Evolutionary conservation across 768 basidiomycete genomes (phyloP).

Genomic region (Pleurotus tuoliensis): DNA sequence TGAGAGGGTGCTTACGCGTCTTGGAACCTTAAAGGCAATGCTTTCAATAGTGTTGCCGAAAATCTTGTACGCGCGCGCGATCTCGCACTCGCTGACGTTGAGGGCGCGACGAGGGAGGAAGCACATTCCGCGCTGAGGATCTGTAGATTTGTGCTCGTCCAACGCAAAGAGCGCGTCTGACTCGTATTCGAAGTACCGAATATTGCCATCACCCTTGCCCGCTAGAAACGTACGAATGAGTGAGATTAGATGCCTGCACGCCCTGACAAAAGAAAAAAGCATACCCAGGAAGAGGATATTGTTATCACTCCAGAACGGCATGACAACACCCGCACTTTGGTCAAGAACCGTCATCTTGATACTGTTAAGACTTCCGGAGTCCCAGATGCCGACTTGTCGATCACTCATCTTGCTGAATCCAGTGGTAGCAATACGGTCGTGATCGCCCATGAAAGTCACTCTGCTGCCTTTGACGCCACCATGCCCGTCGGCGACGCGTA

Average conservation of each 20-base stretch:
- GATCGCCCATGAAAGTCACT: slow-evolving; percentile 87
- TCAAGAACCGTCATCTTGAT: slow-evolving; percentile 80
- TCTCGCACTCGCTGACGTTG: slow-evolving; percentile 89
- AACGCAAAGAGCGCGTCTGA: slow-evolving; percentile 73
- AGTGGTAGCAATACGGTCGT: slow-evolving; percentile 87
- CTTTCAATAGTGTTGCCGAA: slow-evolving; percentile 74
- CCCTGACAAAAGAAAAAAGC: slow-evolving; percentile 15
- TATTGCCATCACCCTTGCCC: slow-evolving; percentile 96
- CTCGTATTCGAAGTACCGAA: slow-evolving; percentile 97
- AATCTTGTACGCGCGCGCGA: slow-evolving; percentile 92
- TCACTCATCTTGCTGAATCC: slow-evolving; percentile 98
- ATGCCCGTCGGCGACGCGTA: slow-evolving; percentile 82
- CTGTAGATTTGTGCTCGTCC: slow-evolving; percentile 82
- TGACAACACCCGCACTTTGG: slow-evolving; percentile 88
- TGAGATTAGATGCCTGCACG: slow-evolving; percentile 1
- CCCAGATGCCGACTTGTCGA: slow-evolving; percentile 88
- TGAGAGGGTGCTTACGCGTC: slow-evolving; percentile 54
- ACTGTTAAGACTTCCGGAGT: slow-evolving; percentile 69
- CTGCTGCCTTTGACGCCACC: slow-evolving; percentile 91
- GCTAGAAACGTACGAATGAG: slow-evolving; percentile 34
- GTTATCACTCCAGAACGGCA: slow-evolving; percentile 98
- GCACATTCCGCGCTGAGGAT: slow-evolving; percentile 96
- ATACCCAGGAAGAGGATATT: slow-evolving; percentile 80
- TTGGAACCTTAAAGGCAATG: slow-evolving; percentile 91
- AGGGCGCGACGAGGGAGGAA: slow-evolving; percentile 92